These are phyloP conservation scores for Grosmannia clavigera DNA, from an alignment of 2,329 filamentous ascomycete genomes.

Conservation along the genomic window DNA sequence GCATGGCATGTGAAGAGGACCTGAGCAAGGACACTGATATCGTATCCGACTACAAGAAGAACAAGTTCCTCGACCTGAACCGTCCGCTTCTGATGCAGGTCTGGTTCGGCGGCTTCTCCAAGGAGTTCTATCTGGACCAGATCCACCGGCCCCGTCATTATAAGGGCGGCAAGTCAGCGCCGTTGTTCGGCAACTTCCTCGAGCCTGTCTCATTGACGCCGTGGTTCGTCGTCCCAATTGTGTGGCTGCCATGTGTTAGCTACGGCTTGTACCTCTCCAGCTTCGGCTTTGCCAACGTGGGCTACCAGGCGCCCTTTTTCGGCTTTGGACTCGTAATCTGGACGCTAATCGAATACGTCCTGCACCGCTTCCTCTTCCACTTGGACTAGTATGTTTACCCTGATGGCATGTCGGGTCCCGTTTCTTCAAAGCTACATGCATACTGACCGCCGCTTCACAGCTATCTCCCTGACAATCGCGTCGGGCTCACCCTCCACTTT, in stretches of 20 bases:
- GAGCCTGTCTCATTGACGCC: slow-evolving; percentile 92
- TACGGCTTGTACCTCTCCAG: slow-evolving; percentile 60
- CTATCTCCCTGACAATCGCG: slow-evolving; percentile 80
- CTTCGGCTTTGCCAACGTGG: slow-evolving; percentile 40
- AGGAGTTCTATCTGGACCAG: slow-evolving; percentile 94
- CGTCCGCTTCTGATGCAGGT: slow-evolving; percentile 78
- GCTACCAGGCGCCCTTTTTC: slow-evolving; percentile 49
- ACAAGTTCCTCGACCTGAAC: slow-evolving; percentile 89
- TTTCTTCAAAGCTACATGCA: neutral
- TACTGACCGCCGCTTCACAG: slow-evolving; percentile 29
- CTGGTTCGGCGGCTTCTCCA: slow-evolving; percentile 76
- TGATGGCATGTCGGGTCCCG: neutral
- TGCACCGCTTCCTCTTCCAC: slow-evolving; percentile 91
- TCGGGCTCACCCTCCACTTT: slow-evolving; percentile 80
- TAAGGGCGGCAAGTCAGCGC: slow-evolving; percentile 82
- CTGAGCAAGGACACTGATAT: slow-evolving; percentile 75
- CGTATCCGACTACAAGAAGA: slow-evolving; percentile 63
- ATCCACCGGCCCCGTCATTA: slow-evolving; percentile 94
- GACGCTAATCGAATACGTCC: slow-evolving; percentile 77
- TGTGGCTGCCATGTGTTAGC: slow-evolving; percentile 72
- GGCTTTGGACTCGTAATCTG: slow-evolving; percentile 62
- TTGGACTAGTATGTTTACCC: slow-evolving; percentile 64
- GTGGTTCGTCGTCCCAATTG: slow-evolving; percentile 76
- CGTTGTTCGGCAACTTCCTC: slow-evolving; percentile 95
- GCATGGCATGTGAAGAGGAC: slow-evolving; percentile 82